Evolutionary conservation across 2,329 filamentous ascomycete species (phyloP).

Genomic region (Venturia pyrina): DNA sequence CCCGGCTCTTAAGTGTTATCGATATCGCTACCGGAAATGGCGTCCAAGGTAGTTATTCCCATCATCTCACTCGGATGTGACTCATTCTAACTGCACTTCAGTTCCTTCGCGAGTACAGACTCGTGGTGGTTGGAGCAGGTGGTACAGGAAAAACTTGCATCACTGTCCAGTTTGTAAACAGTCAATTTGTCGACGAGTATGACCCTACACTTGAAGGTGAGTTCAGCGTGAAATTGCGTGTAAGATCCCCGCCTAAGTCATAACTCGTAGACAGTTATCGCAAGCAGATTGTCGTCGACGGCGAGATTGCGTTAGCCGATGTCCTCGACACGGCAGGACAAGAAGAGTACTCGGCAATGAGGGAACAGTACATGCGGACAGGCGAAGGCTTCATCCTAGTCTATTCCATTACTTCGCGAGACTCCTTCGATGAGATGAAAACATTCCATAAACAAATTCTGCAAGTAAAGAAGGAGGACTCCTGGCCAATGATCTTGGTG

Average conservation of each 20-base stretch:
- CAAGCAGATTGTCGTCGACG: conserved; percentile 98
- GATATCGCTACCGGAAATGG: not conserved
- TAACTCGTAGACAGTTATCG: conserved; percentile 76
- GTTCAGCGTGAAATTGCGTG: conserved; percentile 17
- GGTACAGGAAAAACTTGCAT: conserved; percentile 98
- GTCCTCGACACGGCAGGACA: conserved; percentile 97
- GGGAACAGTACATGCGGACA: conserved; percentile 98
- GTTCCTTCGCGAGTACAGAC: conserved; percentile 44
- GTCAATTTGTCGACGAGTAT: conserved; percentile 98
- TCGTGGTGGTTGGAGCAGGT: conserved; percentile 90
- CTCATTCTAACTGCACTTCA: conserved; percentile 15
- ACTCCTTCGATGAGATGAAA: conserved; percentile 96
- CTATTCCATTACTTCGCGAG: conserved; percentile 94
- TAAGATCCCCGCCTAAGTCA: not conserved
- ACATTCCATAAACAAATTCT: conserved; percentile 98
- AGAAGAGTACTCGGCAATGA: conserved; percentile 98
- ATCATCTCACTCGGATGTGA: not conserved
- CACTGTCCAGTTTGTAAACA: conserved; percentile 73
- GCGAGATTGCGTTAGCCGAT: conserved; percentile 92
- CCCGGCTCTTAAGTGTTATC: not conserved
- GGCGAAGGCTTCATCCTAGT: conserved; percentile 95
- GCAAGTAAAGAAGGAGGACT: conserved; percentile 97
- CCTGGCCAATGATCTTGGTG: conserved; percentile 97
- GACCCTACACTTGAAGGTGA: conserved; percentile 97
- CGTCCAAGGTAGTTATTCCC: not conserved